Conservation (phyloP, 495 filamentous ascomycete genomes). For the Pyronema domesticum region DNA sequence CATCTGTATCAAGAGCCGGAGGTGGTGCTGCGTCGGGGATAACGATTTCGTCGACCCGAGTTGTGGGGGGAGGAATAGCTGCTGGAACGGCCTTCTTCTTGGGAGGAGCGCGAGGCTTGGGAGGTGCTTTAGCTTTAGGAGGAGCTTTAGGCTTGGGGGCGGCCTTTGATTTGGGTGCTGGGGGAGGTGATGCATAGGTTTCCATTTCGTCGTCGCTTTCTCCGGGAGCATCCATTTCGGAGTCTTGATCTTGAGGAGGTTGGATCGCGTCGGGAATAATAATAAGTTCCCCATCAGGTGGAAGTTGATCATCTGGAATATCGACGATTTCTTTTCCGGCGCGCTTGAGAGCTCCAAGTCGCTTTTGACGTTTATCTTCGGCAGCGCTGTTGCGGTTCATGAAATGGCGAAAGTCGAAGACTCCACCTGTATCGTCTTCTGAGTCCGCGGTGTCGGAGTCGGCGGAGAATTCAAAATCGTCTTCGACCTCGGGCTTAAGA, state of each 20-base stretch:
- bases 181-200: neutral
- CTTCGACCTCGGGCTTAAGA: constrained; percentile 4
- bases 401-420: constrained; percentile 21
- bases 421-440: constrained; percentile 9
- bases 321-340: constrained; percentile 16
- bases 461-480: neutral
- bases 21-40: neutral
- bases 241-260: constrained; percentile 1
- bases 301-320: constrained; percentile 5
- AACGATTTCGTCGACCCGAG: neutral
- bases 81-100: constrained; percentile 4
- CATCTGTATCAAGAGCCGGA: neutral
- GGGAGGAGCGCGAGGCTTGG: constrained; percentile 2
- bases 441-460: constrained; percentile 14
- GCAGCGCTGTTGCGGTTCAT: constrained; percentile 15
- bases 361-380: constrained; percentile 18
- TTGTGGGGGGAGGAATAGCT: neutral
- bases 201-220: constrained; percentile 16
- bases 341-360: constrained; percentile 19
- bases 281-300: constrained; percentile 1
- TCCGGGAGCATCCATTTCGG: constrained; percentile 19
- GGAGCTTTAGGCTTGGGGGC: neutral
- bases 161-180: neutral
- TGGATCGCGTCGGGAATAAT: neutral
- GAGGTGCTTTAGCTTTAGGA: neutral